A percentile compares a stretch with the other conserved stretches of the same genome.
These are phyloP conservation scores for Solanum virginianum DNA, from an alignment of 257 asterid species.

Conservation along the genomic window DNA sequence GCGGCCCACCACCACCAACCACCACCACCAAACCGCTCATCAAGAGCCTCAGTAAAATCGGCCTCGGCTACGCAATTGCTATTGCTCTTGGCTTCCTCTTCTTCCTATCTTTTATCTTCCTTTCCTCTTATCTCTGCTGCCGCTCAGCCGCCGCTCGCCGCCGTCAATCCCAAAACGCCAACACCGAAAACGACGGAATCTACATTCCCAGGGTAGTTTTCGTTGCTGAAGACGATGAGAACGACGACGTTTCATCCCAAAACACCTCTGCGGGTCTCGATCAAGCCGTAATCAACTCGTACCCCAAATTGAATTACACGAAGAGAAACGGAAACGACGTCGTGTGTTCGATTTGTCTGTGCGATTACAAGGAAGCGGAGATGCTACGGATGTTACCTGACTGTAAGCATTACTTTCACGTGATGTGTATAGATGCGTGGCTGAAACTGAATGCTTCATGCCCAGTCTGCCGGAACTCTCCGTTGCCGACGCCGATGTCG, in stretches of 20 bases:
- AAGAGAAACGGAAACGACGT: conserved; percentile 32
- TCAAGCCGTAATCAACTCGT: conserved; percentile 59
- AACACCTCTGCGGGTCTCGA: conserved; percentile 56
- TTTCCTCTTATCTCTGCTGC: conserved; percentile 69
- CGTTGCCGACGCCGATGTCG: conserved; percentile 75
- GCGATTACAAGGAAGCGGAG: conserved; percentile 77
- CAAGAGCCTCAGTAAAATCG: conserved; percentile 24
- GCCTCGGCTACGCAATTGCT: conserved; percentile 74
- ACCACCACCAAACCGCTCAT: conserved; percentile 6
- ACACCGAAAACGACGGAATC: conserved; percentile 29
- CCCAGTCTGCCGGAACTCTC: conserved; percentile 80
- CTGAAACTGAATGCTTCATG: conserved; percentile 74
- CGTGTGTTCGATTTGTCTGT: conserved; percentile 68
- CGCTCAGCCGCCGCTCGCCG: conserved; percentile 29
- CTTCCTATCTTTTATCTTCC: conserved; percentile 56
- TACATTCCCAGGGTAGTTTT: conserved; percentile 63
- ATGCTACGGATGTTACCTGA: conserved; percentile 82
- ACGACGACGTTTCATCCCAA: conserved; percentile 13
- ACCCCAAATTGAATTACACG: conserved; percentile 57
- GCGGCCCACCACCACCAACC: conserved; percentile 13
- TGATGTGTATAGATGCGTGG: conserved; percentile 82
- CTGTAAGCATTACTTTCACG: conserved; percentile 71
- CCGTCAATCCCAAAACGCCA: conserved; percentile 9
- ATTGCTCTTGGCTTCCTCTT: conserved; percentile 73
- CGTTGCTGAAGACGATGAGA: conserved; percentile 61